Conservation (phyloP, 495 filamentous ascomycete species). For the Neurospora sp. region DNA sequence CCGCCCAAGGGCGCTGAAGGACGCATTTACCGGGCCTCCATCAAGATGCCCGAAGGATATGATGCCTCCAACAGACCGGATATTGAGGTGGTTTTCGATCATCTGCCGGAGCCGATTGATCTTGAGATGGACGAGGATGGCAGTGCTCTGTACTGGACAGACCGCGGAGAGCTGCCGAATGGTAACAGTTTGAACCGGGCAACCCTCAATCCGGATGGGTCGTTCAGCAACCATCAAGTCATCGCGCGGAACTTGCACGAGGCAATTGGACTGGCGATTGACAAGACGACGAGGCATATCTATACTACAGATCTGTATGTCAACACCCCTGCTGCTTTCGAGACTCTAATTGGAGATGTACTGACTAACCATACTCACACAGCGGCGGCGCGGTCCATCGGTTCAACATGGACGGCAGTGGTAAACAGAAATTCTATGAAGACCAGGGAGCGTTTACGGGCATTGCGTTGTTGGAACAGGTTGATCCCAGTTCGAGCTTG, state of each 20-base stretch:
- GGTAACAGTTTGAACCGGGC: slow-evolving; percentile 38
- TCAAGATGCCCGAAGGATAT: slow-evolving; percentile 21
- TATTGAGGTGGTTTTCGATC: slow-evolving; percentile 31
- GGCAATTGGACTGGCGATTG: slow-evolving; percentile 38
- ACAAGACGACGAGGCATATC: slow-evolving; percentile 24
- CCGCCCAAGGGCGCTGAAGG: slow-evolving; percentile 35
- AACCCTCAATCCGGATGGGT: slow-evolving; percentile 7
- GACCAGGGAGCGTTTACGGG: slow-evolving; percentile 18
- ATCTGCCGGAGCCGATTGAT: slow-evolving; percentile 46
- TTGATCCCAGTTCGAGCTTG: background rate
- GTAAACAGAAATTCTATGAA: slow-evolving; percentile 24
- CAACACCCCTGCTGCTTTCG: background rate
- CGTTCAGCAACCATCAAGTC: slow-evolving; percentile 8
- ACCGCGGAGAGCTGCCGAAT: slow-evolving; percentile 40
- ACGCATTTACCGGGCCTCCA: slow-evolving; percentile 34
- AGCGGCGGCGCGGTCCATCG: slow-evolving; percentile 35
- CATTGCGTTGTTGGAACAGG: slow-evolving; percentile 12
- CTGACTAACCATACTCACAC: background rate
- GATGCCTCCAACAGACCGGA: slow-evolving; percentile 19
- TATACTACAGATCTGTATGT: slow-evolving; percentile 35
- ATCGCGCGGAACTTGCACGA: slow-evolving; percentile 35
- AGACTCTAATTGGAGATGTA: background rate
- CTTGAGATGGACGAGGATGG: slow-evolving; percentile 34
- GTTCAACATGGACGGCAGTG: slow-evolving; percentile 32
- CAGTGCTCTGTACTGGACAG: slow-evolving; percentile 43